Base-by-base conservation (phyloP, 306 rosid species). In the Trifolium fragiferum region DNA sequence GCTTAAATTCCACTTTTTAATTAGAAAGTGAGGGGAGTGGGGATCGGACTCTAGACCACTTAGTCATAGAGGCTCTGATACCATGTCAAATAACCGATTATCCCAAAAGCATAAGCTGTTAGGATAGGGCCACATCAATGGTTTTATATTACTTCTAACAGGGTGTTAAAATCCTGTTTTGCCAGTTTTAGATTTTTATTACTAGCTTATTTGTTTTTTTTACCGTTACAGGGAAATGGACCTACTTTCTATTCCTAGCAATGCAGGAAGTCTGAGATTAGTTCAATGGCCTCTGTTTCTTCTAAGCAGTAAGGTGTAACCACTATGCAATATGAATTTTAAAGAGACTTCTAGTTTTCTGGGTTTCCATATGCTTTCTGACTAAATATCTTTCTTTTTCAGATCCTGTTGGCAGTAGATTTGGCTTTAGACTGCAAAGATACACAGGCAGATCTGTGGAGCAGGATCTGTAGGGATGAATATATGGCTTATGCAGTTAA, bases 231-330 rank as follows among this genome's bases (percentile, higher is more conserved):
- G 98, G 93, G 98, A 94, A 87, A 88, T 81, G 96, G 98, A 91
- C 78, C 84, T 94, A 60, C 97, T 94, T 25, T 86, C 85, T 67
- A 86, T 92, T 40, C 98, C 98, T 73, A 91, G 95, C 92, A 94
- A 94, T 84, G 83, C 89, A 6, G 96, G 97, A 82, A 94, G 92
- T 75, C 80, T 94, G 51, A 73, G 89, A 86, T 84, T 94, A 86
- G 98, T 91, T 60, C 98, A 94, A 70, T 94, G 98, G 98, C 98
- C 98, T 79, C 85, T 94, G 83, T 94, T 94, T 86, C 98, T 94
- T 84, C 88, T 94, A 15, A 91, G 97, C 77, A 91, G 98, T 80
- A 94, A 94, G 98, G 98, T 91, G 77, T 53, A 61, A 62, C 33
- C 53, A 23, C 66, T 47, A 19, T 68, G 53, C 50, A 74, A 76